Evolutionary conservation across 371 early-diverging fungal species (phyloP), one percentile per base, ranked within the genome.

Genomic region (Globomyces sp.): DNA sequence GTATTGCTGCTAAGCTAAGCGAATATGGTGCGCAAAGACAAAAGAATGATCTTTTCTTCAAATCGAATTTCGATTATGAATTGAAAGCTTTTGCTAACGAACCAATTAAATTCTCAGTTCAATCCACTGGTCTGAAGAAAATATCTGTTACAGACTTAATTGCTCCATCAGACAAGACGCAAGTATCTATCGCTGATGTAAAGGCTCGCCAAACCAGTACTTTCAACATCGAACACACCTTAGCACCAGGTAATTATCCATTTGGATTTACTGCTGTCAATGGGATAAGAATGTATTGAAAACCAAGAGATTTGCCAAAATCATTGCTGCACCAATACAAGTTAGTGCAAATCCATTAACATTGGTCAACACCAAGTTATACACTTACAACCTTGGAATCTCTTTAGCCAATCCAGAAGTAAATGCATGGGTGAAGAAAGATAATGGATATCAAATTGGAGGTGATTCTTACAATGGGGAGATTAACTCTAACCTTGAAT

Each of bases 401-500:
- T 24, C 24, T 24, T 2, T 36, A 10, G 9, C 63, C 13, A 44
- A 39, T 63, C 4, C 51, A 3, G 47, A 5, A 9, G 47, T 11
- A 5, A 51, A 9, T 10, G 53, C 41, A 41, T 51, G 37, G 46
- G 34, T 11, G 24, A 58, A 11, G 13, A 37, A 9, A 6, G 44
- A 11, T 8, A 6, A 47, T 47, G 59, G 36, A 64, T 50, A 64
- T 67, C 11, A 45, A 6, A 47, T 47, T 47, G 47, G 58, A 41
- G 71, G 71, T 43, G 52, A 3, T 24, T 36, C 36, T 40, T 68
- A 71, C 51, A 62, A 51, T 45, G 43, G 65, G 59, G 58, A 65
- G 46, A 43, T 50, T 47, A 57, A 68, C 66, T 42, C 82, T 0
- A 68, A 82, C 37, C 64, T 87, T 37, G 59, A 58, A 9, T 80